Conservation (phyloP, 2,329 filamentous ascomycete species). For the Fonsecaea monophora region DNA sequence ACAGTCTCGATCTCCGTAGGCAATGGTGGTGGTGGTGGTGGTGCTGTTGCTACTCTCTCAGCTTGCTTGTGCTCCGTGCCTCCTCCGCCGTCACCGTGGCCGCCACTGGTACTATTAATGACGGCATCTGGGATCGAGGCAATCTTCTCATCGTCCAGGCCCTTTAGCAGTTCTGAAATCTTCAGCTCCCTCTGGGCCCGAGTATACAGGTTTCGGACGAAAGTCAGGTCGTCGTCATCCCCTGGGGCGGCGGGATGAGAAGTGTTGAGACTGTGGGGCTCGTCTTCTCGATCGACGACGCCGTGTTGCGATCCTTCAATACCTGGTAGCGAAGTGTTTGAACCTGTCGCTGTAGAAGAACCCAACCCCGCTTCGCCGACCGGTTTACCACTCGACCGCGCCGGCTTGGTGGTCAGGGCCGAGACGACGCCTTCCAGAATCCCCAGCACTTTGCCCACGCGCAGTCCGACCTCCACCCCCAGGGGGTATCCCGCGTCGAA, state of each 20-base stretch:
- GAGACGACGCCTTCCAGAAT: conserved; percentile 73
- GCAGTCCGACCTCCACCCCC: conserved; percentile 78
- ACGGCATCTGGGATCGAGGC: conserved; percentile 11
- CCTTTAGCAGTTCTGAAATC: conserved; percentile 35
- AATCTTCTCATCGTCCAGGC: conserved; percentile 35
- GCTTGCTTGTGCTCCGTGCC: neutral
- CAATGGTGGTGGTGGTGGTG: neutral
- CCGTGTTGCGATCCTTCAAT: neutral
- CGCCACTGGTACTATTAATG: neutral
- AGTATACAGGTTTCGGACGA: conserved; percentile 24
- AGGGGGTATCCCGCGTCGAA: conserved; percentile 91
- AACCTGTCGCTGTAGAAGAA: neutral
- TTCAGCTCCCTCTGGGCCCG: conserved; percentile 33
- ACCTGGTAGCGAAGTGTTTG: neutral
- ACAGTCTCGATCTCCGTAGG: conserved; percentile 28
- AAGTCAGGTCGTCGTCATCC: conserved; percentile 6
- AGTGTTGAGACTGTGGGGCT: neutral
- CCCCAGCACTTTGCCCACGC: conserved; percentile 77
- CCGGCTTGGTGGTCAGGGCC: conserved; percentile 44
- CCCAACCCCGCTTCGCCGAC: neutral
- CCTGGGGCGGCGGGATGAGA: neutral
- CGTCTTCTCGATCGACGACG: neutral
- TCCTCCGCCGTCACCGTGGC: neutral
- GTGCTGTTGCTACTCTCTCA: neutral
- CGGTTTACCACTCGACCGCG: neutral